Evolutionary conservation across 352 stramenopile genomes (phyloP), one percentile per base, ranked within the genome.

Genomic region (Paralagenidium karlingii): DNA sequence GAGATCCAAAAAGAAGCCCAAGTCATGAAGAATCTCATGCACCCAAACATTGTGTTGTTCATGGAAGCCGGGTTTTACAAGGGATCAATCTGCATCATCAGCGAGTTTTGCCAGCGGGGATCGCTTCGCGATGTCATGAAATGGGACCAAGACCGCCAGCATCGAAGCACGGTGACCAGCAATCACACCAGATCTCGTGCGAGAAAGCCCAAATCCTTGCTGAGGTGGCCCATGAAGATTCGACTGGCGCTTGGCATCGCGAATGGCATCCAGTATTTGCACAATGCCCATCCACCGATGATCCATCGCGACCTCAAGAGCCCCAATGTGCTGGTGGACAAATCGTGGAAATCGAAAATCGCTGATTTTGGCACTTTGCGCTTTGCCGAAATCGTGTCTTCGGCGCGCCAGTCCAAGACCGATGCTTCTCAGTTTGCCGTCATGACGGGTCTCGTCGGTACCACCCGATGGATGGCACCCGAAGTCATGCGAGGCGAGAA

Each of bases 71-170:
- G 78, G 1, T 89, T 91, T 42, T 89, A 89, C 52, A 69, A 61
- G 2, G 62, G 73, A 11, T 87, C 75, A 8, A 88, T 91, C 43
- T 96, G 88, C 38, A 98, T 98, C 45, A 78, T 99, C 42, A 97
- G 88, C 19, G 93, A 98, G 60, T 89, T 96, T 39, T 96, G 92
- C 27, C 78, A 78, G 2, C 82, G 94, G 38, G 93, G 93, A 11
- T 97, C 87, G 7, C 59, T 98, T 3, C 97, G 91, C 38, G 92
- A 98, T 58, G 86, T 97, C 24, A 55, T 99, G 18, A 76, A 80
- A 58, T n/a, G n/a, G n/a, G n/a, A n/a, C 24, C 8, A 31, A 43
- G n/a, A 25, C 27, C n/a, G 27, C 27, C 19, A 25, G 19, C 5
- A 21, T 22, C 64, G 71, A 21, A 55, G 66, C 13, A 64, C 73